Evolutionary conservation across 2,329 filamentous ascomycete genomes (phyloP), one percentile per base, ranked within the genome.

Genomic region (Colletotrichum salicis): DNA sequence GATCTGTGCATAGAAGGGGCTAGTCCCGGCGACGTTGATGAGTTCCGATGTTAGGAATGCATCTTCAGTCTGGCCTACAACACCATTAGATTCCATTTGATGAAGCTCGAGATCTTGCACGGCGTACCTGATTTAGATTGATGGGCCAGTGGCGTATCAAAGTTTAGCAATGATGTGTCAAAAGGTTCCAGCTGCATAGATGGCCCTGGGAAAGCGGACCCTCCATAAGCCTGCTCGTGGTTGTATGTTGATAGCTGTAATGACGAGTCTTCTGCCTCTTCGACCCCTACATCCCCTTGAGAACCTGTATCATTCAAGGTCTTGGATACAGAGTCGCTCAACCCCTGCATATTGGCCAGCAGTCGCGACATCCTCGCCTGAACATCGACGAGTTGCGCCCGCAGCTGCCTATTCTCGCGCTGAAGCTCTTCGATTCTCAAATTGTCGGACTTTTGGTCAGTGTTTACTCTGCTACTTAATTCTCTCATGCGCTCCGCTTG

Each of bases 401-500:
- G 69, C 6, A 80, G 63, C 19, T 75, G 52, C 6, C 71, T 63
- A 15, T 80, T 80, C 35, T 80, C 78, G 8, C 48, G 66, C 51
- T 80, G 76, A 0, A 80, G 70, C 1, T 73, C 73, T 7, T 72
- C 74, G 0, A 80, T 56, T 0, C 75, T 71, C 66, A 79, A 79
- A 29, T 73, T 73, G 1, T 78, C 76, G 0, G 78, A 72, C 27
- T 72, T 71, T 29, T 79, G 73, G 1, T 74, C 73, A 0, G 71
- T 67, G 22, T 78, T 77, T 2, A 76, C 74, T 1, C 74, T 74
- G 4, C 62, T 78, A 2, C 74, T 74, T 0, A 80, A 68, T 45
- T 80, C 77, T 8, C 78, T 66, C 2, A 80, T 73, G 12, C 75
- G 75, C 63, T 80, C 78, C 2, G 76, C 78, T 45, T 78, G 78